These are phyloP conservation scores for Leccinum incarnatum DNA, from an alignment of 768 basidiomycete species.

Conservation along the genomic window DNA sequence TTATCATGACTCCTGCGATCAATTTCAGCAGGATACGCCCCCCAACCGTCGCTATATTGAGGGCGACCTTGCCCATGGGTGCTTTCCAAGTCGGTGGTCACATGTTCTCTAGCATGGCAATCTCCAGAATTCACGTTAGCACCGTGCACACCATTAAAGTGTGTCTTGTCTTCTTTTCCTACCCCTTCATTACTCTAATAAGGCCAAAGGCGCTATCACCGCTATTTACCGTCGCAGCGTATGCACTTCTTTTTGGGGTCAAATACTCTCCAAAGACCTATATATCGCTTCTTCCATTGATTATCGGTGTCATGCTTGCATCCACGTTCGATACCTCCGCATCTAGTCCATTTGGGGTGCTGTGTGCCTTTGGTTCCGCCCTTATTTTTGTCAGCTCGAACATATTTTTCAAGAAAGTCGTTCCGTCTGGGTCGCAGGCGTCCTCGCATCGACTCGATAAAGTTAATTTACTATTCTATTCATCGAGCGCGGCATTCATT, in stretches of 20 bases:
- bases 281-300: constrained; percentile 90
- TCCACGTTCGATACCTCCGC: constrained; percentile 91
- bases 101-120: constrained; percentile 97
- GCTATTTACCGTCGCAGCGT: constrained; percentile 94
- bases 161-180: constrained; percentile 14
- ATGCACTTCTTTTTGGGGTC: constrained; percentile 90
- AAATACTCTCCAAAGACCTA: constrained; percentile 92
- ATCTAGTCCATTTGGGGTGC: constrained; percentile 81
- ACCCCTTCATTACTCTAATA: constrained; percentile 2
- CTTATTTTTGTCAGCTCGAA: constrained; percentile 97
- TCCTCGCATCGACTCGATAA: constrained; percentile 87
- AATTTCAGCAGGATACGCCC: constrained; percentile 64
- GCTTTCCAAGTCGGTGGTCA: constrained; percentile 97
- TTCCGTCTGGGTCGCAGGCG: constrained; percentile 60
- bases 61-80: constrained; percentile 90
- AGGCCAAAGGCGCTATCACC: constrained; percentile 83
- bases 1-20: constrained; percentile 76
- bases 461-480: constrained; percentile 93
- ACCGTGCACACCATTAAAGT: constrained; percentile 99
- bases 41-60: constrained; percentile 72
- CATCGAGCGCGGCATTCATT: constrained; percentile 88
- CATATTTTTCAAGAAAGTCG: constrained; percentile 98
- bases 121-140: constrained; percentile 92
- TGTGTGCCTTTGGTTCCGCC: constrained; percentile 96
- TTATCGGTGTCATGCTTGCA: constrained; percentile 95